Conservation (phyloP, 306 rosid genomes). For the Sophora flavescens region DNA sequence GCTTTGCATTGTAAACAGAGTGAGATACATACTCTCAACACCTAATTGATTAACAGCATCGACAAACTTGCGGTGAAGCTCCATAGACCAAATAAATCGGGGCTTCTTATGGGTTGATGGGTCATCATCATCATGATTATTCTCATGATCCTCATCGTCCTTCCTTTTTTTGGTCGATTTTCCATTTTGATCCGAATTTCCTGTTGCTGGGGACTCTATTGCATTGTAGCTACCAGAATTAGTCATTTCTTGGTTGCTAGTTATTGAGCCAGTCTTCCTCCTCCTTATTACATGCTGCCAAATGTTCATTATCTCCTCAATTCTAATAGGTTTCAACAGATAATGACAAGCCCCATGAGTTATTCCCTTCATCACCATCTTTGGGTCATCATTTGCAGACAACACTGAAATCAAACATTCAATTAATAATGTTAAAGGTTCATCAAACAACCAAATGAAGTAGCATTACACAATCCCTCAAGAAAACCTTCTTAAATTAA, state of each 20-base stretch:
- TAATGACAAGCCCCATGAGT: conserved; percentile 95
- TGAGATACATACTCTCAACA: conserved; percentile 78
- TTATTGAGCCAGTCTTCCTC: conserved; percentile 63
- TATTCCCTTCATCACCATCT: conserved; percentile 94
- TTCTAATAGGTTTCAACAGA: conserved; percentile 88
- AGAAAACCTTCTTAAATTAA: not conserved
- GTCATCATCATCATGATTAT: conserved; percentile 69
- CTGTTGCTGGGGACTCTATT: conserved; percentile 46
- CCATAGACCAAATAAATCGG: conserved; percentile 90
- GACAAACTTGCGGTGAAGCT: conserved; percentile 91
- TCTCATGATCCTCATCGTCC: conserved; percentile 72
- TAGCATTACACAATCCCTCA: not conserved
- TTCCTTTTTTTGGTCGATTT: conserved; percentile 70
- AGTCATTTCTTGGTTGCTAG: conserved; percentile 49
- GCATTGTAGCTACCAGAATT: conserved; percentile 51
- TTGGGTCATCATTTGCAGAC: conserved; percentile 79
- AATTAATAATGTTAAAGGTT: conserved; percentile 2
- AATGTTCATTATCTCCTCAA: conserved; percentile 85
- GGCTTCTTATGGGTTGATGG: conserved; percentile 76
- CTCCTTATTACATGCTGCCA: conserved; percentile 95
- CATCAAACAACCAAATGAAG: conserved; percentile 27
- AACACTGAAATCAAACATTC: conserved; percentile 69
- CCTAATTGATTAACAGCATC: conserved; percentile 88
- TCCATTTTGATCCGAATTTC: conserved; percentile 64
- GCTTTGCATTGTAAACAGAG: not conserved